These are phyloP conservation scores for Myrica gale DNA, from an alignment of 306 rosid species.

Conservation along the genomic window DNA sequence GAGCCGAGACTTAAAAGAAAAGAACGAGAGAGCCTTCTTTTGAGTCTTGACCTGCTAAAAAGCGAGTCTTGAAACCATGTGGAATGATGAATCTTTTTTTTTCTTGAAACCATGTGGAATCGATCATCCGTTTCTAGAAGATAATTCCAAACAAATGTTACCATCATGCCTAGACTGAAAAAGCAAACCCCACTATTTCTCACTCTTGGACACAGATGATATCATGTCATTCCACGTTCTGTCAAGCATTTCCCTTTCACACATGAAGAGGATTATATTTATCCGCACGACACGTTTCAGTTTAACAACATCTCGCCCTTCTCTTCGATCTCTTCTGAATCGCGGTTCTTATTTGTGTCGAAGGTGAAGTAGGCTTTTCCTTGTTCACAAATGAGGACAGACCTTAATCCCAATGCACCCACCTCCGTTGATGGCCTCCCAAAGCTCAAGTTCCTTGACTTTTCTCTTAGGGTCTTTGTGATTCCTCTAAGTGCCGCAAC, in stretches of 20 bases:
- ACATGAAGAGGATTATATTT: background rate
- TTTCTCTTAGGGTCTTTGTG: conserved; percentile 53
- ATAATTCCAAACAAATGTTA: conserved; percentile 11
- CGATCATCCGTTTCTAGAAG: conserved; percentile 11
- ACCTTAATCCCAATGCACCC: conserved; percentile 23
- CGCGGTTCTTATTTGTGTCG: background rate
- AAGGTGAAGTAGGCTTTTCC: background rate
- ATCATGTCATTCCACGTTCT: background rate
- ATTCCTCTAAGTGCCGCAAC: conserved; percentile 69
- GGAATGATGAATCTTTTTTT: too few species aligned
- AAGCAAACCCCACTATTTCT: conserved; percentile 47
- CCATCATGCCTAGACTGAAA: conserved; percentile 23
- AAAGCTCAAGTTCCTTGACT: conserved; percentile 55
- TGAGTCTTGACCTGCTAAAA: background rate
- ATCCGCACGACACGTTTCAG: background rate
- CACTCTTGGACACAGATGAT: conserved; percentile 22
- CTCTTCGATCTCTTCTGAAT: background rate
- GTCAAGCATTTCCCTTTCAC: background rate
- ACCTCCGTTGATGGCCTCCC: conserved; percentile 22
- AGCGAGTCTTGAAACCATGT: background rate
- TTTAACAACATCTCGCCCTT: background rate
- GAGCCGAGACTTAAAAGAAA: background rate
- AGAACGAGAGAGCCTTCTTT: background rate
- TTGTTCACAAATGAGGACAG: conserved; percentile 33
- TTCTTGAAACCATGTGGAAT: too few species aligned